Conservation (phyloP, 257 asterid species). For the Lycium ferocissimum region DNA sequence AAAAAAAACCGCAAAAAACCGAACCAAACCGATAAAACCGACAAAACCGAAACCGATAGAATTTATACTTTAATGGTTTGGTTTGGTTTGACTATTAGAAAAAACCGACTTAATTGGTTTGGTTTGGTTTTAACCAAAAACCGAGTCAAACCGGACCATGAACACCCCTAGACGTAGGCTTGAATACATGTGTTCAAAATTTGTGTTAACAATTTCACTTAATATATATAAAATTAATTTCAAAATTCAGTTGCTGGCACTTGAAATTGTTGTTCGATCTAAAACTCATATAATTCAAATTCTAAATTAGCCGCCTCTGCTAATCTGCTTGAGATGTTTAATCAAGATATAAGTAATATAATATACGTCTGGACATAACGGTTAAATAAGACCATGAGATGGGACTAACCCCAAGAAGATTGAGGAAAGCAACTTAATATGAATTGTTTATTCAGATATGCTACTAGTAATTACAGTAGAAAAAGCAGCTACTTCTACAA, state of each 20-base stretch:
- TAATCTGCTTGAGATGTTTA: too few species aligned
- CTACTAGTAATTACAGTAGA: constrained; percentile 1
- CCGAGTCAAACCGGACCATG: too few species aligned
- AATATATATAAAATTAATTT: background rate
- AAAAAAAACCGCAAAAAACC: too few species aligned
- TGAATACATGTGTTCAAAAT: background rate
- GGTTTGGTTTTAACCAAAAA: too few species aligned
- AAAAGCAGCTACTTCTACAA: background rate
- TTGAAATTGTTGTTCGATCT: background rate
- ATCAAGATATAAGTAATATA: background rate
- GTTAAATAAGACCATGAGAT: background rate
- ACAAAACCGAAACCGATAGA: too few species aligned
- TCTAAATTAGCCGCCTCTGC: too few species aligned
- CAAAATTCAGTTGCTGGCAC: too few species aligned
- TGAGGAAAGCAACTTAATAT: background rate
- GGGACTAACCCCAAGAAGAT: background rate
- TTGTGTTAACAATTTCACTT: background rate
- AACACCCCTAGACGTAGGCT: too few species aligned
- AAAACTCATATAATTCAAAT: background rate
- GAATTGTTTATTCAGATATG: background rate
- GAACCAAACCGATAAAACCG: too few species aligned
- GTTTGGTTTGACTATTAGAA: too few species aligned
- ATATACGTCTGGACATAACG: background rate
- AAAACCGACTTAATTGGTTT: too few species aligned
- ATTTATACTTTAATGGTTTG: too few species aligned